Percentiles rank a stretch among this genome's conserved stretches.
Evolutionary conservation across 495 filamentous ascomycete species (phyloP).

Genomic region (Stereocaulon alpinum): DNA sequence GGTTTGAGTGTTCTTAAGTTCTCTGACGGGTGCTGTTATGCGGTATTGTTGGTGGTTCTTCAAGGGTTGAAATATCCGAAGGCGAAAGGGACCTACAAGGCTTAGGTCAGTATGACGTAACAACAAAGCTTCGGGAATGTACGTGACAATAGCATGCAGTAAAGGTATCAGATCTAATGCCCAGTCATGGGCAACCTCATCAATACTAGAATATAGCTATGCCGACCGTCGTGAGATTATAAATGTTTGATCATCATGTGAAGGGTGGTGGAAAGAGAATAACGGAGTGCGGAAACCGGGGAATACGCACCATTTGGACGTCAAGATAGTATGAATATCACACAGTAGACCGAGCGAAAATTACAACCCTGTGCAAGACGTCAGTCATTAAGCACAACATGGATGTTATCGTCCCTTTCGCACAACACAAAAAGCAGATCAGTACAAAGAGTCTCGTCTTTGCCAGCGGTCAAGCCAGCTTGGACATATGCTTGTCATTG

Average conservation of each 20-base stretch:
- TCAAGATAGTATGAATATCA: background rate
- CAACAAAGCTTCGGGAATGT: conserved; percentile 6
- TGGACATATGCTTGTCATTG: conserved; percentile 55
- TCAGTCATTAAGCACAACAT: conserved; percentile 22
- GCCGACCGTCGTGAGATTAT: conserved; percentile 97
- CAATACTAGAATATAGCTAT: conserved; percentile 71
- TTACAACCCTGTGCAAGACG: conserved; percentile 3
- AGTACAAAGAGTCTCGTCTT: conserved; percentile 45
- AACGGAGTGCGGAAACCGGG: background rate
- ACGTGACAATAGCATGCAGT: conserved; percentile 1
- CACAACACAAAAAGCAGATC: conserved; percentile 22
- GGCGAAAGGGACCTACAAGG: background rate
- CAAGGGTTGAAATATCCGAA: too few species aligned
- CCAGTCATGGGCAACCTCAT: conserved; percentile 90
- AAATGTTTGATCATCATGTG: conserved; percentile 65
- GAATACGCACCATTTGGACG: background rate
- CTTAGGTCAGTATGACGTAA: conserved; percentile 18
- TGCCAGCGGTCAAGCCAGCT: conserved; percentile 34
- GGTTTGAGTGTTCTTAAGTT: background rate
- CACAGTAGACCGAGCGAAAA: background rate
- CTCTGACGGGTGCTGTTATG: too few species aligned
- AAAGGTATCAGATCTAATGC: conserved; percentile 51
- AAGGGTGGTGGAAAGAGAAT: conserved; percentile 5
- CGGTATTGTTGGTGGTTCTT: too few species aligned
- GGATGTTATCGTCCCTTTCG: background rate